Conservation (phyloP, 2,329 filamentous ascomycete genomes). For the Botrytis squamosa region DNA sequence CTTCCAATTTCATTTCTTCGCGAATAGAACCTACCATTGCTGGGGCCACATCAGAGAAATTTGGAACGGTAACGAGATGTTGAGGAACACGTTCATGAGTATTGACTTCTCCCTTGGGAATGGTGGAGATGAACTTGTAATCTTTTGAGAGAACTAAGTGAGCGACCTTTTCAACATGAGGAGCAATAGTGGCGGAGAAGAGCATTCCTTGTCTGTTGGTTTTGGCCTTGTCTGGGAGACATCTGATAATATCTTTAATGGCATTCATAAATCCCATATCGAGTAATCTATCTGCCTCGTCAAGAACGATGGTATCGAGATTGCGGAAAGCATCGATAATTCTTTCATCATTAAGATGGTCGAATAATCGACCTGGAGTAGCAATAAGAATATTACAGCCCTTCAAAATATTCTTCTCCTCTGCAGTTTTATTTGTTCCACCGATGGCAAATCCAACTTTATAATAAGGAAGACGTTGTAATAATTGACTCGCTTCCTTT, state of each 20-base stretch:
- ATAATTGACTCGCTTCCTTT: conserved; percentile 61
- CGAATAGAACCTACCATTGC: conserved; percentile 73
- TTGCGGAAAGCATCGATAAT: conserved; percentile 44
- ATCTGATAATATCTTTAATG: conserved; percentile 57
- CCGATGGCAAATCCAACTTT: conserved; percentile 80
- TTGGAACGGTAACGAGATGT: conserved; percentile 63
- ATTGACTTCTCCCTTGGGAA: conserved; percentile 74
- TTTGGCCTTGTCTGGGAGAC: conserved; percentile 61
- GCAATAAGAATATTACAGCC: conserved; percentile 90
- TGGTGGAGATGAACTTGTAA: conserved; percentile 90
- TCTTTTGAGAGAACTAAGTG: conserved; percentile 72
- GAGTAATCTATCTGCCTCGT: conserved; percentile 97
- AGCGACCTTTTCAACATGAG: conserved; percentile 77
- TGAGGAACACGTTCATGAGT: conserved; percentile 87
- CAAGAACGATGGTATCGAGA: conserved; percentile 89
- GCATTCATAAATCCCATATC: conserved; percentile 82
- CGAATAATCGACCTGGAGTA: conserved; percentile 82
- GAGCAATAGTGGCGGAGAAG: conserved; percentile 91
- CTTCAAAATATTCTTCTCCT: conserved; percentile 65
- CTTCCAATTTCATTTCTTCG: conserved; percentile 52
- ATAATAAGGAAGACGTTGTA: conserved; percentile 36
- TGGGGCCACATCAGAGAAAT: conserved; percentile 75
- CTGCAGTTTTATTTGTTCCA: conserved; percentile 73
- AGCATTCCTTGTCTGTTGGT: conserved; percentile 85
- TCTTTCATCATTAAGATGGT: conserved; percentile 64